Evolutionary conservation across 495 filamentous ascomycete genomes (phyloP), one percentile per base, ranked within the genome.

Genomic region (Saxophila tyrrhenica): DNA sequence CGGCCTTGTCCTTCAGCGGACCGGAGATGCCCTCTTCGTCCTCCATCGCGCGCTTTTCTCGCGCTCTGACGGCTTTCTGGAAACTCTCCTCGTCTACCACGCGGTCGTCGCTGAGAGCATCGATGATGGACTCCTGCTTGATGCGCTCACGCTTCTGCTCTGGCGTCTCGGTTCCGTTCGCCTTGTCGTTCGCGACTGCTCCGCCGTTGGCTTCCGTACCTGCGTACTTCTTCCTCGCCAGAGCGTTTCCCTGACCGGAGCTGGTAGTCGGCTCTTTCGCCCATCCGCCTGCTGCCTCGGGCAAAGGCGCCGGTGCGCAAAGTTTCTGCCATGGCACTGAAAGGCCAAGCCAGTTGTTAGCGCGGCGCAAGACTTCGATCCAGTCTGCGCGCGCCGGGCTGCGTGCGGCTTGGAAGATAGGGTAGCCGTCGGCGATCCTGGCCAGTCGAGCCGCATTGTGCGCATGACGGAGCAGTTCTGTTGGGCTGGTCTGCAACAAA

Each of bases 371-470:
- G 2, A 88, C 74, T 66, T 90, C 85, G 43, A 85, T 78, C 86
- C 86, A 90, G 66, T 90, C 86, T 7, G 83, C 78, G 25, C 86
- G 78, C 3, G 81, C 80, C 1, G 84, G 84, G 3, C 78, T 84
- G 25, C 85, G 75, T 22, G 83, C 80, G 7, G 83, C 78, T 50
- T 87, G 80, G 62, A 90, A 88, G 49, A 88, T 78, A 0, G 86
- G 86, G 63, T 86, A 88, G 16, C 86, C 86, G 64, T 89, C 85
- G 50, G 80, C 80, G 20, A 88, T 74, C 38, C 85, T 78, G 2
- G 80, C 75, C 16, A 89, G 78, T 0, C 85, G 80, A 19, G 84
- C 83, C 8, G 83, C 85, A 78, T 87, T 89, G 67, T 86, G 74
- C 0, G 85, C 84, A 62, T 89, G 83, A 35, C 86, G 82, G 48